phyloP scores from a whole-genome alignment of 169 alveolate genomes.

The Eimeria sp. region DNA sequence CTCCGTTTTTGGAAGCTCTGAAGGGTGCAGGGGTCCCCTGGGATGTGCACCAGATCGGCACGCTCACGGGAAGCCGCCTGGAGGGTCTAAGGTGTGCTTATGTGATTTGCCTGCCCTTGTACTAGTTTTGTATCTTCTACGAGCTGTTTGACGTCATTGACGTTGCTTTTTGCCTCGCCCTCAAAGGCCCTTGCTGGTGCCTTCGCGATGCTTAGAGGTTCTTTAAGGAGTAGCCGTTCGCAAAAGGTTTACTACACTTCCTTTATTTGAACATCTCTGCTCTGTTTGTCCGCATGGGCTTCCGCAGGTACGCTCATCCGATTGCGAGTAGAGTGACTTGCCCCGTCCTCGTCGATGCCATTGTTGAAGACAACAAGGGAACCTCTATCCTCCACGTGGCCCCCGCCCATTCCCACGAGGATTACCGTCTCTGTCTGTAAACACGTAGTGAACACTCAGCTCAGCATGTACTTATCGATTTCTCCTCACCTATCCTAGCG shows the following conservation, averaged over 20 bases:
- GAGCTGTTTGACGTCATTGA: background rate
- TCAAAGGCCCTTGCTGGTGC: background rate
- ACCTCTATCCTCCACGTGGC: slow-evolving; percentile 78
- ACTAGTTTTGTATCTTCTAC: background rate
- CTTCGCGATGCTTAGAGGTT: background rate
- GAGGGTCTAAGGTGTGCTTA: slow-evolving; percentile 26
- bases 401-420: slow-evolving; percentile 82
- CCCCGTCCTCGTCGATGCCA: slow-evolving; percentile 61
- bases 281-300: background rate
- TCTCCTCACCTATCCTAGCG: background rate
- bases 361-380: slow-evolving; percentile 36
- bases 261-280: background rate
- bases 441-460: background rate
- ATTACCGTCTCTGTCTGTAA: slow-evolving; percentile 63
- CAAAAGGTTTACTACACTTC: background rate
- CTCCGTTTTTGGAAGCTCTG: slow-evolving; percentile 27
- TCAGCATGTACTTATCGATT: background rate
- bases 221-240: too few species aligned
- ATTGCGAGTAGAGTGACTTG: slow-evolving; percentile 58
- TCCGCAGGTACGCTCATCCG: slow-evolving; percentile 41
- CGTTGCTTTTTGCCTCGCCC: background rate
- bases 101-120: background rate
- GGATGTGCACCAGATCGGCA: slow-evolving; percentile 45
- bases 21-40: slow-evolving; percentile 37
- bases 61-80: slow-evolving; percentile 25